Conservation (phyloP, 1,284 basidiomycete species). For the Neolentinus lepideus region DNA sequence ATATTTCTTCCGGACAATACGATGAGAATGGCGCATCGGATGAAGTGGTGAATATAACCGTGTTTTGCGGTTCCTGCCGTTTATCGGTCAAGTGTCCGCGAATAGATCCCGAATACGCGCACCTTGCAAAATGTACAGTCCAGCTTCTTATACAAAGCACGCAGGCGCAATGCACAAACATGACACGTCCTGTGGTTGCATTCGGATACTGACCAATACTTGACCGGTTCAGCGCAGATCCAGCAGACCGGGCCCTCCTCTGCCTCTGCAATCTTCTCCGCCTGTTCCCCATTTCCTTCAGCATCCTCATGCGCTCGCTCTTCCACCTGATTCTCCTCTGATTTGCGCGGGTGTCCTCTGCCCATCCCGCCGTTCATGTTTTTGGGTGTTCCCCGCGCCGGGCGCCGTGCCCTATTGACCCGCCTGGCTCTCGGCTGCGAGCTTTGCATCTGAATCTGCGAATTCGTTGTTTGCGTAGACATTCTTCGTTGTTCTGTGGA, state of each 20-base stretch:
- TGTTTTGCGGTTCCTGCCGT: constrained; percentile 68
- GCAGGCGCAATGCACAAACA: constrained; percentile 85
- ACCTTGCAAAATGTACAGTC: constrained; percentile 98
- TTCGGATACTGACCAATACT: constrained; percentile 82
- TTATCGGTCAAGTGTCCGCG: not conserved
- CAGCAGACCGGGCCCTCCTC: constrained; percentile 65
- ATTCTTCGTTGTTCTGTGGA: not conserved
- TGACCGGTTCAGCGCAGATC: constrained; percentile 95
- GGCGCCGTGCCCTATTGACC: not conserved
- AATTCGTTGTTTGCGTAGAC: not conserved
- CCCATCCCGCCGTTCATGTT: not conserved
- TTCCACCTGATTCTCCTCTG: constrained; percentile 8
- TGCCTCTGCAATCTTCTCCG: constrained; percentile 27
- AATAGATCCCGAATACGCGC: constrained; percentile 11
- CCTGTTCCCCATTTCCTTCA: constrained; percentile 12
- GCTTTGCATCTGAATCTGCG: not conserved
- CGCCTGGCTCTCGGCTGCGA: not conserved
- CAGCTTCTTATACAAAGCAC: constrained; percentile 89
- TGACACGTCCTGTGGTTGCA: constrained; percentile 94
- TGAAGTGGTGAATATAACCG: constrained; percentile 79
- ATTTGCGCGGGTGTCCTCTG: constrained; percentile 1
- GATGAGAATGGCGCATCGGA: constrained; percentile 57
- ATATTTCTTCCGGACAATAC: constrained; percentile 49
- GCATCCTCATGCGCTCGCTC: constrained; percentile 7
- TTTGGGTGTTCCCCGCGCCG: not conserved